phyloP scores from a whole-genome alignment of 192 early-diverging fungal genomes.

The Coemansia sp. region DNA sequence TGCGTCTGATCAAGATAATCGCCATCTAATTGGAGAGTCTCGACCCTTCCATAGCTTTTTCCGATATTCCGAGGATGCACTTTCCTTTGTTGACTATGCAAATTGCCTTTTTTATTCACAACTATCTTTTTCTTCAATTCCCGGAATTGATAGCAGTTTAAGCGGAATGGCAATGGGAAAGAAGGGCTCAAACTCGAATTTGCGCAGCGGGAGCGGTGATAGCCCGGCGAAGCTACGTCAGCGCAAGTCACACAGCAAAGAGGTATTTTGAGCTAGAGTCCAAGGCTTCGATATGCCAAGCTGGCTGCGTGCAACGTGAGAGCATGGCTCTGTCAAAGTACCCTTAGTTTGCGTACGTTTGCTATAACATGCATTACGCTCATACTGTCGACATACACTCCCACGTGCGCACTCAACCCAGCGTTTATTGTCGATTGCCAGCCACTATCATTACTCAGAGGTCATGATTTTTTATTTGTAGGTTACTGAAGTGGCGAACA shows the following conservation, averaged over 20 bases:
- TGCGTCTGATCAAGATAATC: neutral
- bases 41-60: neutral
- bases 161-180: slow-evolving; percentile 23
- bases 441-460: too few relatives aligned
- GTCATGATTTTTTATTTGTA: too few relatives aligned
- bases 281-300: neutral
- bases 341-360: too few relatives aligned
- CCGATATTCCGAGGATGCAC: neutral
- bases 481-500: neutral
- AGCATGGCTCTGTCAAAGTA: too few relatives aligned
- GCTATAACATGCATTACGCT: too few relatives aligned
- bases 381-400: too few relatives aligned
- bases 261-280: neutral
- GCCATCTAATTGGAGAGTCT: neutral
- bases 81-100: neutral
- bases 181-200: slow-evolving; percentile 27
- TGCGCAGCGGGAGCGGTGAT: slow-evolving; percentile 10
- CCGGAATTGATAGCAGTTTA: neutral
- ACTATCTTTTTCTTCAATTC: neutral
- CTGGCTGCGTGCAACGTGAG: neutral
- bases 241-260: slow-evolving; percentile 32
- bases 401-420: too few relatives aligned
- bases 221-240: slow-evolving; percentile 46
- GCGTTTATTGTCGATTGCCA: too few relatives aligned
- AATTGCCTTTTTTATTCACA: neutral